Conservation (phyloP, 768 basidiomycete species). For the Hypholoma fasciculare region DNA sequence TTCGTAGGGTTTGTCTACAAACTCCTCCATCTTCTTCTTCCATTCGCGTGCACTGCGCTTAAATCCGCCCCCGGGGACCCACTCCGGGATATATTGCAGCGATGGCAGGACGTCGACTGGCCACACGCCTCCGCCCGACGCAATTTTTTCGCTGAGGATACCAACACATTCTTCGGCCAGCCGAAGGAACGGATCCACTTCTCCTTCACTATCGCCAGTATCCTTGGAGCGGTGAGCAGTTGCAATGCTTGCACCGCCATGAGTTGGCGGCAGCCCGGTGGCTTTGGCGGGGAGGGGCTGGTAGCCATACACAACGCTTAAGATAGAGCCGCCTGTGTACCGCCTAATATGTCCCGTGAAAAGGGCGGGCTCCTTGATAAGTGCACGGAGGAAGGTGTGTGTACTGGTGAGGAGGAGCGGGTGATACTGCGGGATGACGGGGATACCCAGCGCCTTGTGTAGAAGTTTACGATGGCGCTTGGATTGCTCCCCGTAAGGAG, state of each 20-base stretch:
- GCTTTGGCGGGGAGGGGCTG: constrained; percentile 23
- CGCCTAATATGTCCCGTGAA: constrained; percentile 40
- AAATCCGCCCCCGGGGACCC: constrained; percentile 72
- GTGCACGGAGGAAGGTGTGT: constrained; percentile 52
- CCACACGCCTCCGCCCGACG: constrained; percentile 49
- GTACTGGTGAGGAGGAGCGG: constrained; percentile 60
- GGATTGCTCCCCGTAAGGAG: constrained; percentile 60
- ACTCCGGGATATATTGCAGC: constrained; percentile 59
- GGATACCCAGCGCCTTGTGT: constrained; percentile 59
- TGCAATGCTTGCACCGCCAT: background rate
- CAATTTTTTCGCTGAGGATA: constrained; percentile 40
- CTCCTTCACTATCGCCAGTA: background rate
- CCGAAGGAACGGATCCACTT: constrained; percentile 34
- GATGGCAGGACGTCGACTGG: constrained; percentile 45
- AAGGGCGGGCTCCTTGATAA: constrained; percentile 44
- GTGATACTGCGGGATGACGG: constrained; percentile 54
- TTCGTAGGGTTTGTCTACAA: constrained; percentile 63
- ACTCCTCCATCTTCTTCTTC: constrained; percentile 65
- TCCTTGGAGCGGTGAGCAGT: background rate
- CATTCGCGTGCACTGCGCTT: constrained; percentile 57
- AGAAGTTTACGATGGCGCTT: constrained; percentile 69
- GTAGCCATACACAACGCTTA: constrained; percentile 66
- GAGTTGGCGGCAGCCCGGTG: background rate
- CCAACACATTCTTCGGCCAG: constrained; percentile 44
- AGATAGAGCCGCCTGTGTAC: constrained; percentile 59